A percentile compares a stretch with the other conserved stretches of the same genome.
phyloP scores from a whole-genome alignment of 345 rosid species.

The Geranium rotundifolium region DNA sequence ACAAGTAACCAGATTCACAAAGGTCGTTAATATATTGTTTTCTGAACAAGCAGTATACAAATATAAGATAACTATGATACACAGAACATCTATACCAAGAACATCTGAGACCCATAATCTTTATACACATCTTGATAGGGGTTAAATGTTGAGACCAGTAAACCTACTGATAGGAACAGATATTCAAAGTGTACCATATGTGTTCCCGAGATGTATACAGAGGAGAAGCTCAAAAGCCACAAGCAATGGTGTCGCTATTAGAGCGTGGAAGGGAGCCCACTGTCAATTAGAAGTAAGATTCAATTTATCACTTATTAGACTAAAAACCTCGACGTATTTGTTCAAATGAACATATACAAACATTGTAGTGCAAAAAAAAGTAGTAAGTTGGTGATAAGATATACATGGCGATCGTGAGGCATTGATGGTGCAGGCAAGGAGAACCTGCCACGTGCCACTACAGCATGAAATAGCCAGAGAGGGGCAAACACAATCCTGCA shows the following conservation, averaged over 20 bases:
- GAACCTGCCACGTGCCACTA: slow-evolving; percentile 76
- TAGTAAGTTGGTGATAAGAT: background rate
- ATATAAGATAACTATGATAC: too few relatives aligned
- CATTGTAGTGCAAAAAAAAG: slow-evolving; percentile 1
- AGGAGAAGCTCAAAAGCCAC: slow-evolving; percentile 79
- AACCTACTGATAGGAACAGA: background rate
- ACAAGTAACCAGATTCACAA: slow-evolving; percentile 13
- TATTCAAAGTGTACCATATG: slow-evolving; percentile 14
- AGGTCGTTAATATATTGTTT: too few relatives aligned
- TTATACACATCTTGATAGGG: too few relatives aligned
- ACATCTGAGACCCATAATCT: too few relatives aligned
- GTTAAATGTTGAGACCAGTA: background rate
- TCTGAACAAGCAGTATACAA: too few relatives aligned
- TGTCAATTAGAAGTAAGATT: slow-evolving; percentile 29
- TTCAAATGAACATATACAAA: background rate
- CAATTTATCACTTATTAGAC: background rate
- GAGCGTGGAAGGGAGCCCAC: slow-evolving; percentile 89
- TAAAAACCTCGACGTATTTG: background rate
- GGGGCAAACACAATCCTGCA: slow-evolving; percentile 70
- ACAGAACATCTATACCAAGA: too few relatives aligned
- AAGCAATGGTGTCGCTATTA: slow-evolving; percentile 67
- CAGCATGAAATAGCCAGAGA: slow-evolving; percentile 75
- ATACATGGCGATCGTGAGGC: slow-evolving; percentile 78
- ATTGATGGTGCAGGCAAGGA: slow-evolving; percentile 83
- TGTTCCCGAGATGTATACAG: slow-evolving; percentile 56